These are phyloP conservation scores for Pulveroboletus sp. DNA, from an alignment of 768 basidiomycete species.

Conservation along the genomic window DNA sequence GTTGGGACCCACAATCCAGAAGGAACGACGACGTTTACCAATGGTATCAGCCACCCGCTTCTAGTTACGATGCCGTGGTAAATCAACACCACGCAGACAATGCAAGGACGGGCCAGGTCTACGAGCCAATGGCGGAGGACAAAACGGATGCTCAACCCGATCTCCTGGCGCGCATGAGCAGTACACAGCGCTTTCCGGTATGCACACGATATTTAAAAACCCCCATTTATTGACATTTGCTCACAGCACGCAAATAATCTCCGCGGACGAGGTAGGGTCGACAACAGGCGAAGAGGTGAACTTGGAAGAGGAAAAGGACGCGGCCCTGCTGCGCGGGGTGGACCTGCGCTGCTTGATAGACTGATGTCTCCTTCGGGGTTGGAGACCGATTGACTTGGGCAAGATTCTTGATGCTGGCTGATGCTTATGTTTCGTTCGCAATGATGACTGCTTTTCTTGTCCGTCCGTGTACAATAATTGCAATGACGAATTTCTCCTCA, in stretches of 20 bases:
- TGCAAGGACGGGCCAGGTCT: conserved; percentile 2
- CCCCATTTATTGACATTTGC: not conserved
- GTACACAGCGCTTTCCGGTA: conserved; percentile 21
- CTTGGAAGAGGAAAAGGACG: conserved; percentile 22
- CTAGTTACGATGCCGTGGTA: not conserved
- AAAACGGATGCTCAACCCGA: conserved; percentile 12
- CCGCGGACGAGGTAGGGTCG: conserved; percentile 24
- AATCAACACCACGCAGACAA: conserved; percentile 9
- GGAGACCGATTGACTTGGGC: conserved; percentile 14
- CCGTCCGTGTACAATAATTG: conserved; percentile 1
- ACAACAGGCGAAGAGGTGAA: conserved; percentile 21
- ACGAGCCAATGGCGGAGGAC: conserved; percentile 14
- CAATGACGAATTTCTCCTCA: conserved; percentile 7
- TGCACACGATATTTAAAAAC: too few species aligned
- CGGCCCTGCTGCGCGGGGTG: conserved; percentile 17
- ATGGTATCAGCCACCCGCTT: conserved; percentile 5
- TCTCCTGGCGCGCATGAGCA: conserved; percentile 25
- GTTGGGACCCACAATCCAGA: conserved; percentile 10
- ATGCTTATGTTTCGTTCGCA: not conserved
- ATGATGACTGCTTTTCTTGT: not conserved
- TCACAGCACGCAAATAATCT: conserved; percentile 10
- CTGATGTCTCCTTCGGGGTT: conserved; percentile 16
- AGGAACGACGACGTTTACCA: conserved; percentile 14
- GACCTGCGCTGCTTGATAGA: conserved; percentile 15
- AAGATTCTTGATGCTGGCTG: not conserved